A percentile compares a stretch with the other conserved stretches of the same genome.
Evolutionary conservation across 352 stramenopile genomes (phyloP).

Genomic region (Phytophthora syringae): DNA sequence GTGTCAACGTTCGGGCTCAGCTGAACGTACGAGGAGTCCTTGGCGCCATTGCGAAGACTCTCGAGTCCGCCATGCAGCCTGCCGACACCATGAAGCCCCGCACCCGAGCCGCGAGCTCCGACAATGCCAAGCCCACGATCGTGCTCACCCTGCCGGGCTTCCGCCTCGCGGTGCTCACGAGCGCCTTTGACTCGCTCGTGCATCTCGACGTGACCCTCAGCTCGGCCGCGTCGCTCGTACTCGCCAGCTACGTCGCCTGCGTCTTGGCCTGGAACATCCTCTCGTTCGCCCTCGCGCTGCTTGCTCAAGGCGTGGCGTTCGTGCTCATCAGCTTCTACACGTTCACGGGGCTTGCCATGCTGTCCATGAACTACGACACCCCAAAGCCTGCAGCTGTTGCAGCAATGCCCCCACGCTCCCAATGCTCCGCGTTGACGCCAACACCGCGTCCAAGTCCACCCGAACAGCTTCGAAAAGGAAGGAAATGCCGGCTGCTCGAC

Average conservation of each 20-base stretch:
- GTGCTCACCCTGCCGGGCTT: conserved; percentile 74
- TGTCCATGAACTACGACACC: conserved; percentile 36
- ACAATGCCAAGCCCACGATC: conserved; percentile 46
- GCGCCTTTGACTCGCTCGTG: conserved; percentile 36
- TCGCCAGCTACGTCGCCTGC: conserved; percentile 37
- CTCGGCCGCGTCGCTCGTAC: conserved; percentile 37
- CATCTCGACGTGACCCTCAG: conserved; percentile 33
- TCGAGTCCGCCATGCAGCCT: conserved; percentile 21
- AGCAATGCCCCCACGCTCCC: conserved; percentile 27
- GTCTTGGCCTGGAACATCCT: conserved; percentile 38
- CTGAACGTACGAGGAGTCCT: conserved; percentile 23
- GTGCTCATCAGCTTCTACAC: conserved; percentile 60
- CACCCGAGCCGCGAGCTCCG: conserved; percentile 25
- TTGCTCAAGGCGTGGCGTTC: conserved; percentile 43
- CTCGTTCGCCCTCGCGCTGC: conserved; percentile 26
- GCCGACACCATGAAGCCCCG: conserved; percentile 28
- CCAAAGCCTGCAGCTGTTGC: not conserved
- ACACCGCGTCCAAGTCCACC: conserved; percentile 24
- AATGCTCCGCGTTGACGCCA: conserved; percentile 32
- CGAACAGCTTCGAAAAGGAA: conserved; percentile 32
- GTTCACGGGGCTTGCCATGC: conserved; percentile 48
- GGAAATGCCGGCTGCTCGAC: conserved; percentile 44
- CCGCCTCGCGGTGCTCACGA: conserved; percentile 46
- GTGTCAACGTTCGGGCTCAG: conserved; percentile 24
- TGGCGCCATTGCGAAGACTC: conserved; percentile 23